These are phyloP conservation scores for Ganoderma leucocontextum DNA, from an alignment of 1,284 basidiomycete species.

Conservation along the genomic window DNA sequence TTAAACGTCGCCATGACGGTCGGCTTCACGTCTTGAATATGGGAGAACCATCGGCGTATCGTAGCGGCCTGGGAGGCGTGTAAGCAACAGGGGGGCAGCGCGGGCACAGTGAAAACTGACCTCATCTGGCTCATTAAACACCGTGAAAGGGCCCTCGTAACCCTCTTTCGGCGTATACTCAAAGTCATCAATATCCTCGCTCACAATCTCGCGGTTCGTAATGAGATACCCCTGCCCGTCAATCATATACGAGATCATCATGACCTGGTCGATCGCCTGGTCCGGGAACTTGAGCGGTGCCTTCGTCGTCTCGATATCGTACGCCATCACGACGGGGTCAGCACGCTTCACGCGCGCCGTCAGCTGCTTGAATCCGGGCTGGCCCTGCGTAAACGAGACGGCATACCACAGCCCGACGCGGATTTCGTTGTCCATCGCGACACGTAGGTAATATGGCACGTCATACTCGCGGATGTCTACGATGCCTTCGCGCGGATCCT, in stretches of 20 bases:
- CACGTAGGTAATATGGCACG: conserved; percentile 96
- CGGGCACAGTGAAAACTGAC: conserved; percentile 48
- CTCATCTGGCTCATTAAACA: conserved; percentile 97
- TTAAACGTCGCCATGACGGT: conserved; percentile 99
- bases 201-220: conserved; percentile 97
- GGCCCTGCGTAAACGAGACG: conserved; percentile 85
- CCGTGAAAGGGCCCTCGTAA: conserved; percentile 95
- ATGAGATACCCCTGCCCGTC: conserved; percentile 98
- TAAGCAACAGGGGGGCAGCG: background rate
- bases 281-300: conserved; percentile 99
- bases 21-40: conserved; percentile 92
- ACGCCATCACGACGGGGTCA: conserved; percentile 99
- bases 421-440: conserved; percentile 98
- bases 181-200: conserved; percentile 98
- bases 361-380: conserved; percentile 80
- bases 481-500: conserved; percentile 90
- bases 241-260: conserved; percentile 99
- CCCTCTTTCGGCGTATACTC: conserved; percentile 99
- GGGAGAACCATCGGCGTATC: conserved; percentile 91
- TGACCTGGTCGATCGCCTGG: conserved; percentile 95
- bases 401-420: conserved; percentile 98
- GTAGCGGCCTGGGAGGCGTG: conserved; percentile 63
- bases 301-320: conserved; percentile 99
- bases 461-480: conserved; percentile 97
- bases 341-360: conserved; percentile 95